A percentile compares a stretch with the other conserved stretches of the same genome.
Evolutionary conservation across 1,139 yeast genomes (phyloP).

Genomic region (Dujonia santamariae): DNA sequence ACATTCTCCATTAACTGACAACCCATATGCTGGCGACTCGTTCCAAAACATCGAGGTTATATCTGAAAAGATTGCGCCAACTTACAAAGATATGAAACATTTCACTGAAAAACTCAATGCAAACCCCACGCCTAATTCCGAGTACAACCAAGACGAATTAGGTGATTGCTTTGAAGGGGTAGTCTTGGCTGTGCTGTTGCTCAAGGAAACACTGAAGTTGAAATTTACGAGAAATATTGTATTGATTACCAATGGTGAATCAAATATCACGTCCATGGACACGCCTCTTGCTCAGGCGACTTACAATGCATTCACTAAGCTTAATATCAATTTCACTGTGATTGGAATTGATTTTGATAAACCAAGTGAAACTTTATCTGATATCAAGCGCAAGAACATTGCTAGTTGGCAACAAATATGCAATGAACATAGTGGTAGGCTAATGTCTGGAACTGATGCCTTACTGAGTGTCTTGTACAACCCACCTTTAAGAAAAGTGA

Average conservation of each 20-base stretch:
- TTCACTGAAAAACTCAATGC: constrained; percentile 7
- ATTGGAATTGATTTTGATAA: constrained; percentile 28
- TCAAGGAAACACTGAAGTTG: constrained; percentile 26
- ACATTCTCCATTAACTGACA: constrained; percentile 28
- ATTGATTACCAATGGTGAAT: constrained; percentile 41
- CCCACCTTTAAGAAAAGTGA: constrained; percentile 31
- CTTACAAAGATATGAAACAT: constrained; percentile 18
- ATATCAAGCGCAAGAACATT: too few species aligned
- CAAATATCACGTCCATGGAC: constrained; percentile 13
- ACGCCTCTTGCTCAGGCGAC: constrained; percentile 15
- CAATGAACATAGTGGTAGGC: constrained; percentile 12
- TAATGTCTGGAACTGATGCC: constrained; percentile 17
- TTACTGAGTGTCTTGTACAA: constrained; percentile 11
- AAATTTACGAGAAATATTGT: constrained; percentile 39
- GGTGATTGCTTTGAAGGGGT: constrained; percentile 28
- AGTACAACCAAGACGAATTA: constrained; percentile 8
- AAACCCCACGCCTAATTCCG: constrained; percentile 1
- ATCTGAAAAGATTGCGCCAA: constrained; percentile 20
- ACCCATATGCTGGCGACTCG: constrained; percentile 17
- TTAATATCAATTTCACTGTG: constrained; percentile 23
- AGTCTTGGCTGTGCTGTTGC: constrained; percentile 27
- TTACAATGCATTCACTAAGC: constrained; percentile 16
- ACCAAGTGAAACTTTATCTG: constrained; percentile 8
- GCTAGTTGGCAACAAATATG: constrained; percentile 15
- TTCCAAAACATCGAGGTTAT: constrained; percentile 27